Evolutionary conservation across 352 stramenopile genomes (phyloP).

Genomic region (Globisporangium spinosum): DNA sequence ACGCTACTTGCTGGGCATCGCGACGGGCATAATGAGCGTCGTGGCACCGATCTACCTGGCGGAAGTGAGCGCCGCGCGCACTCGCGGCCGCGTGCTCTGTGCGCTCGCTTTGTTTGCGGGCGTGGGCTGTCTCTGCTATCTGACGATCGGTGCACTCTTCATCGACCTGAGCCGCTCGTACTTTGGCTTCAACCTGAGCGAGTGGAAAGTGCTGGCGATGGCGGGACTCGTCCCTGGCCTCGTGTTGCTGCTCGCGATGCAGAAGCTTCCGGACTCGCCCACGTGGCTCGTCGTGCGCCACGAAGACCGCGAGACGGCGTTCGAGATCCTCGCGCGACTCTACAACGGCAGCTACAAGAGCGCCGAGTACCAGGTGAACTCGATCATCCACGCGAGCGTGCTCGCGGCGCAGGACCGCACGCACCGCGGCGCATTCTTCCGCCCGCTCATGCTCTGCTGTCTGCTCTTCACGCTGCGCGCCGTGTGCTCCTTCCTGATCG

Average conservation of each 20-base stretch:
- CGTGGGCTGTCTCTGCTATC: constrained; percentile 43
- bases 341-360: constrained; percentile 44
- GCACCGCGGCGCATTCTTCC: constrained; percentile 65
- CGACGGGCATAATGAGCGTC: constrained; percentile 55
- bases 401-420: constrained; percentile 47
- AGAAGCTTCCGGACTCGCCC: constrained; percentile 71
- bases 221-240: constrained; percentile 47
- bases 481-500: constrained; percentile 41
- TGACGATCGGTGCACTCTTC: constrained; percentile 54
- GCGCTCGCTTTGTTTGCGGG: constrained; percentile 33
- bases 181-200: constrained; percentile 74
- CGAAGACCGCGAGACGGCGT: constrained; percentile 63
- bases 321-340: constrained; percentile 54
- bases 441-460: constrained; percentile 55
- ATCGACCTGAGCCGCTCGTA: constrained; percentile 63
- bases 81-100: constrained; percentile 56
- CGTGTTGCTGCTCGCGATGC: constrained; percentile 51
- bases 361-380: constrained; percentile 67
- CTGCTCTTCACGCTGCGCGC: constrained; percentile 49
- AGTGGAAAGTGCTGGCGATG: constrained; percentile 72
- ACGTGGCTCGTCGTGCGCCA: constrained; percentile 75
- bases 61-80: constrained; percentile 59
- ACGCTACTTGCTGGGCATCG: constrained; percentile 55
- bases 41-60: constrained; percentile 68
- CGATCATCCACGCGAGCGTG: constrained; percentile 68